Base-by-base conservation (phyloP, 228 moss, liverwort and hornwort genomes). In the Sphagnum fallax region DNA sequence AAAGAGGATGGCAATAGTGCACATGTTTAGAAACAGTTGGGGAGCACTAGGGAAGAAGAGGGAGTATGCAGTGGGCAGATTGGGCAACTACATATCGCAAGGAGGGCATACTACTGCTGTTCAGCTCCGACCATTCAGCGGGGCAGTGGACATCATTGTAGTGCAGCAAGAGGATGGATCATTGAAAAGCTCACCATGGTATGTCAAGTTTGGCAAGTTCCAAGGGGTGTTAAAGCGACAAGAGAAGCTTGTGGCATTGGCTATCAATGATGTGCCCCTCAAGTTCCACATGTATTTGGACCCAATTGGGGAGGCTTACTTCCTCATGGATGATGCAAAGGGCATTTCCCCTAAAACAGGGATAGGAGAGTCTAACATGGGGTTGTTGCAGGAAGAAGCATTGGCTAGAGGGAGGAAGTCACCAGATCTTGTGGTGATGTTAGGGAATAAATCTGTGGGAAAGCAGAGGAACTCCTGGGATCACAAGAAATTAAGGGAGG, bases 161-260 rank as follows among this genome's bases (percentile, higher is more conserved):
- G 88, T 88, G 53, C 60, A 88, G 68, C 88, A 88, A 73, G 80
- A 82, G 73, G 88, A 88, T 82, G 88, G 88, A 61, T 82, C 84
- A 49, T 88, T 80, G 66, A 88, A 84, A 69, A 88, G 74, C 80
- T 82, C 88, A 8, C 88, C 88, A 2, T 88, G 88, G 88, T 82
- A 88, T 68, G 88, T 88, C 70, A 88, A 84, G 72, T 88, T 88
- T 32, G 88, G 88, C 47, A 88, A 88, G 78, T 88, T 88, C 50
- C 88, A 88, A 64, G 88, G 88, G 9, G 82, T 88, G 58, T 82
- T 88, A 10, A 88, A 84, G 72, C 75, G 82, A 13, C 73, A 74
- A 47, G 80, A 88, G 68, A 84, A 84, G 76, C 74, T 73, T 49
- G 88, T 88, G 58, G 67, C 72, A 68, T 79, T 88, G 71, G 75